Evolutionary conservation across 352 stramenopile genomes (phyloP).

Genomic region (Halophytophthora polymorphica): DNA sequence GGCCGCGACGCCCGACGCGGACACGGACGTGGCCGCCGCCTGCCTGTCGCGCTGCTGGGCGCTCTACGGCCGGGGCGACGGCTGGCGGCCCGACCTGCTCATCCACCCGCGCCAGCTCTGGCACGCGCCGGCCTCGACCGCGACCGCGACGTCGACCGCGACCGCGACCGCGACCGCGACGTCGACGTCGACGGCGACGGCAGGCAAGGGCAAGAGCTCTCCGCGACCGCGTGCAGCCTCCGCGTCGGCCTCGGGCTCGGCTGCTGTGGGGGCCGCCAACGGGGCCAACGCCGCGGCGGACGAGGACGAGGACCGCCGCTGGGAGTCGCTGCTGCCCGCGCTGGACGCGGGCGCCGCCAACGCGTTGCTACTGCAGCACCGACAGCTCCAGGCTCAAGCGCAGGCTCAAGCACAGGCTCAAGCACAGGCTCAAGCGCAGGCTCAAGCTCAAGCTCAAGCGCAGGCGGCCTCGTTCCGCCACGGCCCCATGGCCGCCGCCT

Average conservation of each 20-base stretch:
- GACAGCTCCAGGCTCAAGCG: conserved; percentile 32
- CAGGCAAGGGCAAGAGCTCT: conserved; percentile 14
- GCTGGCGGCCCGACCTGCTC: conserved; percentile 75
- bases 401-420: too few relatives aligned
- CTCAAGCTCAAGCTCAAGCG: too few relatives aligned
- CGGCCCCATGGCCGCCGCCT: conserved; percentile 23
- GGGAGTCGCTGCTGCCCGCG: conserved; percentile 33
- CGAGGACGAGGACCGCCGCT: conserved; percentile 29
- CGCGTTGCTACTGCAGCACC: conserved; percentile 28
- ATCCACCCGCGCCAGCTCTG: conserved; percentile 76
- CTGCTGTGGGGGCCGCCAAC: conserved; percentile 8
- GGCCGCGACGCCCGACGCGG: conserved; percentile 14
- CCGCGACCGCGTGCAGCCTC: conserved; percentile 14
- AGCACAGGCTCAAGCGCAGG: too few relatives aligned
- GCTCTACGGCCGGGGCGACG: conserved; percentile 64
- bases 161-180: conserved; percentile 24
- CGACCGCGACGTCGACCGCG: too few relatives aligned
- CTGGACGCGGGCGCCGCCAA: conserved; percentile 24
- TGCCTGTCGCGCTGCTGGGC: conserved; percentile 68
- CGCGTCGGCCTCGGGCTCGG: too few relatives aligned
- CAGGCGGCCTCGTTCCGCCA: conserved; percentile 26
- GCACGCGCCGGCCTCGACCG: too few relatives aligned
- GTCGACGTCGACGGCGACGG: conserved; percentile 15
- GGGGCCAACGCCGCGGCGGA: conserved; percentile 15
- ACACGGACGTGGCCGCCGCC: conserved; percentile 26